Conservation (phyloP, 2,329 filamentous ascomycete genomes). For the Verticillium nubilum region DNA sequence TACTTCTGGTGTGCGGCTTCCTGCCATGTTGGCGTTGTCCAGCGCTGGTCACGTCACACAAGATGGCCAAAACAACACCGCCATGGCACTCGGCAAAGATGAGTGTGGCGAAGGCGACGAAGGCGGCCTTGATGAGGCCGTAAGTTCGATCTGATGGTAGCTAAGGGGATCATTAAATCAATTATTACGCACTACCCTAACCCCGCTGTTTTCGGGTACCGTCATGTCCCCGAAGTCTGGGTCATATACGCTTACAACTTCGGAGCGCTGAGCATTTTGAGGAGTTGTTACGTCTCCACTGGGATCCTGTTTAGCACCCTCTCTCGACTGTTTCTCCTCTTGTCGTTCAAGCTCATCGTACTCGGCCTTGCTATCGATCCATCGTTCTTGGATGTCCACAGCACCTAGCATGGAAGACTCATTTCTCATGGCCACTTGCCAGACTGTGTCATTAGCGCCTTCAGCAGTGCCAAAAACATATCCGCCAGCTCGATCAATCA, state of each 20-base stretch:
- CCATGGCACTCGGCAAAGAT: conserved; percentile 29
- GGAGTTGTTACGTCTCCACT: conserved; percentile 22
- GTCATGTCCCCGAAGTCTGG: conserved; percentile 47
- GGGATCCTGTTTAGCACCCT: conserved; percentile 1
- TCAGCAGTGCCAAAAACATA: conserved; percentile 90
- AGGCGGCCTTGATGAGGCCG: background rate
- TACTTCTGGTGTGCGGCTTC: conserved; percentile 59
- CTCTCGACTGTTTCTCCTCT: conserved; percentile 66
- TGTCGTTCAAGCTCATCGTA: conserved; percentile 76
- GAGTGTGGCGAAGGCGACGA: conserved; percentile 38
- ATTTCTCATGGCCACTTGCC: conserved; percentile 88
- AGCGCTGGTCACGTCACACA: background rate
- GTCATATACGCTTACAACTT: conserved; percentile 25
- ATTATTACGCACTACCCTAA: conserved; percentile 65
- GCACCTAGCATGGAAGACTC: conserved; percentile 72
- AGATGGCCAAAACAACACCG: conserved; percentile 21
- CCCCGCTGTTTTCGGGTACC: conserved; percentile 54
- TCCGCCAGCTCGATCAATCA: conserved; percentile 86
- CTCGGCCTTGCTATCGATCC: conserved; percentile 85
- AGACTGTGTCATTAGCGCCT: conserved; percentile 92
- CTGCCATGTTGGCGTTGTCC: background rate
- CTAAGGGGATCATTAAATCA: conserved; percentile 40
- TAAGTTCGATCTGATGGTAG: conserved; percentile 29
- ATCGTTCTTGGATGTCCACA: conserved; percentile 88
- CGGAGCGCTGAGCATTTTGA: background rate